Evolutionary conservation across 2,329 filamentous ascomycete species (phyloP).

Genomic region (Diaporthe citriasiana): DNA sequence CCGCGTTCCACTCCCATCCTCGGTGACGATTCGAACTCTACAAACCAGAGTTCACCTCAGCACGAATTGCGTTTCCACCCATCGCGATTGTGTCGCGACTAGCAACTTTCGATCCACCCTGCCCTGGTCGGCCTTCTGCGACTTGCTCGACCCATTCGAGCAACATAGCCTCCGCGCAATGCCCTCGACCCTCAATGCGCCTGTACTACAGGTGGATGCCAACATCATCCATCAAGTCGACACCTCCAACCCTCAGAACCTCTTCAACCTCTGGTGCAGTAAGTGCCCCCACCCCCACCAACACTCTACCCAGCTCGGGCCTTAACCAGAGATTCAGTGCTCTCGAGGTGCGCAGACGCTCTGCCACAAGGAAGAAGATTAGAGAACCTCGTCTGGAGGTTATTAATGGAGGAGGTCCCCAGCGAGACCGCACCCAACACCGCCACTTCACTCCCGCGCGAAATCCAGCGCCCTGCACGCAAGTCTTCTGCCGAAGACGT

Average conservation of each 20-base stretch:
- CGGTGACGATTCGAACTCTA: conserved; percentile 39
- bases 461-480: conserved; percentile 55
- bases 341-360: conserved; percentile 93
- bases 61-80: conserved; percentile 28
- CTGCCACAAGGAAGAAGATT: conserved; percentile 92
- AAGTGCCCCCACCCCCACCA: conserved; percentile 57
- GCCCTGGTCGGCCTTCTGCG: conserved; percentile 42
- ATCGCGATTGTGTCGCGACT: conserved; percentile 47
- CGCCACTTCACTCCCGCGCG: conserved; percentile 64
- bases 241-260: conserved; percentile 90
- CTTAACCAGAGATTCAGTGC: conserved; percentile 70
- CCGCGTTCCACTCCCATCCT: background rate
- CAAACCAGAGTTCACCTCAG: background rate
- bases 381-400: conserved; percentile 95
- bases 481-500: conserved; percentile 64
- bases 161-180: conserved; percentile 65
- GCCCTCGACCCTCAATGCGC: conserved; percentile 86
- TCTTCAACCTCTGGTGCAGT: conserved; percentile 99
- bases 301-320: background rate
- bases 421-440: conserved; percentile 48
- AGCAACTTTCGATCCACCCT: conserved; percentile 44
- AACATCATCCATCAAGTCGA: conserved; percentile 95
- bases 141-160: conserved; percentile 56
- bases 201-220: conserved; percentile 91
- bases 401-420: conserved; percentile 86